Evolutionary conservation across 805 yeast genomes (phyloP), one percentile per base, ranked within the genome.

Genomic region (Hanseniaspora vineae): DNA sequence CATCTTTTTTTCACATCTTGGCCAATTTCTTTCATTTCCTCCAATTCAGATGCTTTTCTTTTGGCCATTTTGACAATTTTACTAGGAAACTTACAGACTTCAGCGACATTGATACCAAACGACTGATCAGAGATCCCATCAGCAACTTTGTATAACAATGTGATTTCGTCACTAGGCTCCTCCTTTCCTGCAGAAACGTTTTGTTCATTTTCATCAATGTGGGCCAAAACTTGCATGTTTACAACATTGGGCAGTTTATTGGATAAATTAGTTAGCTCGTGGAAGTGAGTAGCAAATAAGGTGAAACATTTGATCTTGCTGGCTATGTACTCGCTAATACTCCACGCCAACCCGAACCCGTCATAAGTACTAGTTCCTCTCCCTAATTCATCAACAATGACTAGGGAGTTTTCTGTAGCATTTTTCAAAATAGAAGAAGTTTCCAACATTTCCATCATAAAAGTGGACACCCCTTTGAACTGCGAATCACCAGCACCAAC

Each of bases 401-500:
- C 88, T 51, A 92, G 70, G 4, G 96, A 87, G 54, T 88, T 85
- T 31, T 69, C 66, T 0, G 95, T 81, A 1, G 97, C 95, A 14
- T 89, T 78, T 55, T 86, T 83, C 55, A 92, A 72, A 54, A 92
- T 92, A 0, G 95, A 82, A 0, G 97, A 86, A 37, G 96, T 92
- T 60, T 92, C 98, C 50, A 92, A 71, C 98, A 92, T 92, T 61
- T 92, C 98, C 17, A 95, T 88, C 96, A 87, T 87, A 58, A 92
- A 92, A 0, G 98, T 92, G 0, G 97, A 89, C 31, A 92, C 86
- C 23, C 98, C 98, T 64, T 90, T 89, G 59, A 92, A 71, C 65
- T 92, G 98, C 0, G 97, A 90, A 62, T 92, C 98, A 12, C 97
- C 95, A 2, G 98, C 97, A 11, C 98, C 98, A n/a, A 92, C 96